These are phyloP conservation scores for Podochytrium sp. DNA, from an alignment of 192 early-diverging fungal genomes.

Conservation along the genomic window DNA sequence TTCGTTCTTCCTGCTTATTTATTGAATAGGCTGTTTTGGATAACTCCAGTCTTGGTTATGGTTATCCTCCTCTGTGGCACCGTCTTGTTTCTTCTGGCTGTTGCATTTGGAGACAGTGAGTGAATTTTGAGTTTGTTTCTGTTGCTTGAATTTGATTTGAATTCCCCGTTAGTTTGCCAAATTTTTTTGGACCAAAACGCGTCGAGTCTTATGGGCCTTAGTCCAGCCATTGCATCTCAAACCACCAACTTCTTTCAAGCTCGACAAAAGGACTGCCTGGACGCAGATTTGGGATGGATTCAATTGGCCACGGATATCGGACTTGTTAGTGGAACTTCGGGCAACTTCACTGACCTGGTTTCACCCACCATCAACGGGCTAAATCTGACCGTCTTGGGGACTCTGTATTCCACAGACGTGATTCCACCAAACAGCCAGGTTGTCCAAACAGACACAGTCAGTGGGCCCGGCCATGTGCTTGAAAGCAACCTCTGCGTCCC, in stretches of 20 bases:
- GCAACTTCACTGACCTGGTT: background rate
- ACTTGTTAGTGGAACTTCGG: background rate
- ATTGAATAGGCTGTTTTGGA: too few species aligned
- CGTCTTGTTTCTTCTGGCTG: background rate
- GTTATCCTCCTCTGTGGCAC: background rate
- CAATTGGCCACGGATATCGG: background rate
- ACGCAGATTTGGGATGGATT: background rate
- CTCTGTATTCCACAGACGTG: background rate
- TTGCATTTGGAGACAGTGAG: background rate
- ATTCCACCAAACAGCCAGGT: background rate
- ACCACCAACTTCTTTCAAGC: background rate
- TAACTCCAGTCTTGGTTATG: too few species aligned
- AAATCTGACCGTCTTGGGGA: background rate
- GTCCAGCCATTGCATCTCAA: background rate
- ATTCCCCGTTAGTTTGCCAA: background rate
- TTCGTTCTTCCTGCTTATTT: too few species aligned
- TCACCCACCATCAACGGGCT: background rate
- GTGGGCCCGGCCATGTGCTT: background rate
- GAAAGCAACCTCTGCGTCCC: background rate
- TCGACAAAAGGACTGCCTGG: background rate
- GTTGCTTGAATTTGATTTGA: background rate
- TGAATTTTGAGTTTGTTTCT: too few species aligned
- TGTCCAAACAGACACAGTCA: background rate
- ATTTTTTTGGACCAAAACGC: background rate
- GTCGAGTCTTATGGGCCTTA: background rate